phyloP scores from a whole-genome alignment of 768 basidiomycete species.

The Auricularia cornea region DNA sequence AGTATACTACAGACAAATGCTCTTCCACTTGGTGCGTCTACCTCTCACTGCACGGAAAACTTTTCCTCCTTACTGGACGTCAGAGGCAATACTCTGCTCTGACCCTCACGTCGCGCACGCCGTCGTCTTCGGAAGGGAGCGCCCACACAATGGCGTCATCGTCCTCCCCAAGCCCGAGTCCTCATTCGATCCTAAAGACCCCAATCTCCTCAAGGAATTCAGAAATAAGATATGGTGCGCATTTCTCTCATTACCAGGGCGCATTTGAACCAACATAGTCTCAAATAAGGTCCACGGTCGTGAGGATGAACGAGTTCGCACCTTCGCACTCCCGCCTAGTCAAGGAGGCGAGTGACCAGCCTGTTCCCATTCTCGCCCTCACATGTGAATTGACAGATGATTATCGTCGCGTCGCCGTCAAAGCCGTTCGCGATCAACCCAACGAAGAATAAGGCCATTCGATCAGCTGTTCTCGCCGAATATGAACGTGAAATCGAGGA shows the following conservation, averaged over 20 bases:
- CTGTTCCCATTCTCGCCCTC: constrained; percentile 20
- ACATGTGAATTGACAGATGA: constrained; percentile 17
- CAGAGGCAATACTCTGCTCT: constrained; percentile 27
- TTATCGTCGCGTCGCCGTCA: constrained; percentile 26
- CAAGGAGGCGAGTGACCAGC: too few relatives aligned
- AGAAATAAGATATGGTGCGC: constrained; percentile 11
- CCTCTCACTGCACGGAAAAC: too few relatives aligned
- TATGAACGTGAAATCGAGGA: constrained; percentile 29
- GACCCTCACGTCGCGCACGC: constrained; percentile 31
- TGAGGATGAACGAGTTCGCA: constrained; percentile 13
- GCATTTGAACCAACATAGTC: constrained; percentile 13
- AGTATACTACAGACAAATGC: neutral
- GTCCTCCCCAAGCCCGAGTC: neutral
- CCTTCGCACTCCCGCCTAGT: constrained; percentile 30
- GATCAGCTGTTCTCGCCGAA: constrained; percentile 23
- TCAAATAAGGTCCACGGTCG: neutral
- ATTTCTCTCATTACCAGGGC: constrained; percentile 20
- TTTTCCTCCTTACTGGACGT: constrained; percentile 4
- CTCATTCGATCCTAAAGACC: neutral
- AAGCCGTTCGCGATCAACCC: constrained; percentile 26
- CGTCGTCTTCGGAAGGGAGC: constrained; percentile 31
- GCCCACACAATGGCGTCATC: constrained; percentile 26
- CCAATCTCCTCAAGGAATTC: constrained; percentile 24
- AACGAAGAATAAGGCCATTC: constrained; percentile 31
- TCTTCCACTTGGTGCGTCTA: neutral